A percentile compares a stretch with the other conserved stretches of the same genome.
Evolutionary conservation across 768 basidiomycete genomes (phyloP).

Genomic region (Xanthoconium purpureum): DNA sequence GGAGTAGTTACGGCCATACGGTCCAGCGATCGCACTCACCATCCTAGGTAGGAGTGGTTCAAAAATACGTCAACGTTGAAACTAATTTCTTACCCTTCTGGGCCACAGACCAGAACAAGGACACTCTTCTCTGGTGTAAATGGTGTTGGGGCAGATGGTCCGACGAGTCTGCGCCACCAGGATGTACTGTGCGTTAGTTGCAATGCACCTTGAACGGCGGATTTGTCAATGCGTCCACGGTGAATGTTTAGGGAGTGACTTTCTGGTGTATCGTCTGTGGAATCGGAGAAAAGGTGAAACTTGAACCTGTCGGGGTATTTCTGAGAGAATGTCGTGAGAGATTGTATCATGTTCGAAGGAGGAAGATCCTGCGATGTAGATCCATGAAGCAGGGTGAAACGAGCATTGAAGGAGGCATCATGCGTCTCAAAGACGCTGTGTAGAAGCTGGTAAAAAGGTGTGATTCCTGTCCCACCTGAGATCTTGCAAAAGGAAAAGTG

Average conservation of each 20-base stretch:
- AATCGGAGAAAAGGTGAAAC: constrained; percentile 63
- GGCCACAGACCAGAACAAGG: constrained; percentile 78
- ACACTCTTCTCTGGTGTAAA: constrained; percentile 37
- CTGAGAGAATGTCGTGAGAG: constrained; percentile 46
- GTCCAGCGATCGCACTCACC: constrained; percentile 72
- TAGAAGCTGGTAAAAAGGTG: constrained; percentile 80
- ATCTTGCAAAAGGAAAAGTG: constrained; percentile 47
- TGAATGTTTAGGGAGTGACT: constrained; percentile 29
- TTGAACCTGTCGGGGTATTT: constrained; percentile 54
- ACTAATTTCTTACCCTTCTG: constrained; percentile 60
- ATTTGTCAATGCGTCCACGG: constrained; percentile 54
- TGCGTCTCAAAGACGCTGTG: constrained; percentile 45
- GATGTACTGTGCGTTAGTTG: constrained; percentile 22
- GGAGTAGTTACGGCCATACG: constrained; percentile 70
- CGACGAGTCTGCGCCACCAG: constrained; percentile 33
- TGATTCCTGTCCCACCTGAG: constrained; percentile 84
- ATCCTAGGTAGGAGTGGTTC: constrained; percentile 45
- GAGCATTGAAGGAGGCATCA: constrained; percentile 37
- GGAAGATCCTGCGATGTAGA: constrained; percentile 68
- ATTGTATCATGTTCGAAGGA: constrained; percentile 56
- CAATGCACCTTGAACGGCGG: constrained; percentile 44
- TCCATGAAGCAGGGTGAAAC: constrained; percentile 71
- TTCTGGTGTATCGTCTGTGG: constrained; percentile 21
- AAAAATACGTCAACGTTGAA: background rate
- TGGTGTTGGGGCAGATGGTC: constrained; percentile 1